Base-by-base conservation (phyloP, 2,329 filamentous ascomycete genomes). In the Claviceps digitariae region DNA sequence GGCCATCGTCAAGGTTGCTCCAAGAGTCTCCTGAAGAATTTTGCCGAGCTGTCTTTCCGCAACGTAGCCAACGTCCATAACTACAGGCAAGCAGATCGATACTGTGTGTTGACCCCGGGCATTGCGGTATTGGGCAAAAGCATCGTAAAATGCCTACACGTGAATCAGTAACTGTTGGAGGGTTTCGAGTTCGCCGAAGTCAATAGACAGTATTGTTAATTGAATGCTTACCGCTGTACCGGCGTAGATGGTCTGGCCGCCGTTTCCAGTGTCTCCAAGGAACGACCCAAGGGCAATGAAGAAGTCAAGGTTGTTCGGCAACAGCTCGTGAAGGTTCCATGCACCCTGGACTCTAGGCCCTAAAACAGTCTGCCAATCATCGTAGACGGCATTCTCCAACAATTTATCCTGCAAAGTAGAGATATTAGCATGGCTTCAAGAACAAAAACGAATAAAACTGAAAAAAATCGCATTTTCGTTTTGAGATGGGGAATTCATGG, bases 161-260 rank as follows among this genome's bases (percentile, higher is more conserved):
- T 17, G 36, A 48, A 20, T 49, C 20, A 54, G 43, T 46, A 13
- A 21, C 15, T 41, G 15, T 3, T n/a, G n/a, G n/a, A 27, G 4
- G 25, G 4, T 4, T n/a, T 10, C 25, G 10, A 20, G 7, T 25
- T 25, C 17, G 4, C 27, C 20, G 15, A 20, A 6, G 17, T 3
- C 8, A 21, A 10, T 10, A 13, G 45, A 4, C 13, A 50, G 43
- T 25, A 21, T 29, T 10, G 12, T 2, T 1, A 6, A 41, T n/a
- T 4, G 34, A 29, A 13, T 25, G 34, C 53, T 49, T 52, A 54
- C 53, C 36, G 53, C 53, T 7, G 64, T 68, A 0, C 66, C 65
- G 0, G 72, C 69, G 55, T 78, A 78, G 57, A 74, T 75, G 6
- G 72, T 67, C 55, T 78, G 75, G 2, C 73, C 73, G 12, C 68